Percentiles rank a stretch among this genome's conserved stretches.
phyloP scores from a whole-genome alignment of 176 grass and related monocot genomes.

The Carex cristatella region DNA sequence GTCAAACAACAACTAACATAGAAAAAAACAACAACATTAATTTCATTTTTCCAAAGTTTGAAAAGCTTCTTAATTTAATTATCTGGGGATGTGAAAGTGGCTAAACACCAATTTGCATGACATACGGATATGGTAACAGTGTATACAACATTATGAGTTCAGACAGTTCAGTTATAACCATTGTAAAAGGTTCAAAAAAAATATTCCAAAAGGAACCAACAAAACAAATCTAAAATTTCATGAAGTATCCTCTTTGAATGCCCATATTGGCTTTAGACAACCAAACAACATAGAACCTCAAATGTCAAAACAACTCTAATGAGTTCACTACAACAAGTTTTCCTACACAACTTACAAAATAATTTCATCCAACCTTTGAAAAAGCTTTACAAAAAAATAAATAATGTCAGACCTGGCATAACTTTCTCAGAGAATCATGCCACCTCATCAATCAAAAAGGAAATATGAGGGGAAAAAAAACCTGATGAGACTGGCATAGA shows the following conservation, averaged over 20 bases:
- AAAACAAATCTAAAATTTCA: neutral
- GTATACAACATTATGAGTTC: neutral
- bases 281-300: neutral
- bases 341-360: neutral
- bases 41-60: neutral
- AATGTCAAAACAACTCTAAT: neutral
- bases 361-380: neutral
- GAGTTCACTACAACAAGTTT: neutral
- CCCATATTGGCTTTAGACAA: neutral
- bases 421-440: neutral
- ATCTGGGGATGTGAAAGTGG: neutral
- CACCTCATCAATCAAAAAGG: neutral
- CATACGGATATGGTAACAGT: neutral
- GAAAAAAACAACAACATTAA: neutral
- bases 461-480: neutral
- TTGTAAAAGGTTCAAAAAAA: neutral
- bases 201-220: neutral
- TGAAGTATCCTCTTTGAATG: neutral
- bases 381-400: neutral
- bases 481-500: neutral
- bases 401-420: neutral
- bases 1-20: neutral
- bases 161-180: neutral
- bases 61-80: slow-evolving; percentile 4
- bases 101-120: neutral